Percentiles rank a stretch among this genome's conserved stretches.
Evolutionary conservation across 73 alveolate species (phyloP).

Genomic region (Durusdinium trenchii): DNA sequence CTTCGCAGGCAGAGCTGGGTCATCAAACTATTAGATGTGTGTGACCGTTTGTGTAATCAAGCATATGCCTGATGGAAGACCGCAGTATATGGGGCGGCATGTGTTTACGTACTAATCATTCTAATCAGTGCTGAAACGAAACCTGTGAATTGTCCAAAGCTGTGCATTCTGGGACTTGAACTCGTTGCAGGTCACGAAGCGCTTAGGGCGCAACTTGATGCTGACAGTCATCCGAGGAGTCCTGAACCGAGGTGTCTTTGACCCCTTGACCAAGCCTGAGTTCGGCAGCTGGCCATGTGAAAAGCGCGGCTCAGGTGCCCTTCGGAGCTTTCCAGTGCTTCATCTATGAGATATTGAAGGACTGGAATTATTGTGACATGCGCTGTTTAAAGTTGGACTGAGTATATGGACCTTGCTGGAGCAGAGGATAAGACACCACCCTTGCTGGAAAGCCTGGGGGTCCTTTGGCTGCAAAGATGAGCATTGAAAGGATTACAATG

Average conservation of each 20-base stretch:
- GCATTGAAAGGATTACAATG: not conserved
- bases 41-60: no score
- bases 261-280: not conserved
- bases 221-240: constrained; percentile 88
- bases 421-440: constrained; percentile 90
- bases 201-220: constrained; percentile 62
- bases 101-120: no score
- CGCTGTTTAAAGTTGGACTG: not conserved
- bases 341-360: constrained; percentile 90
- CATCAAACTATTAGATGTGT: no score
- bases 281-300: not conserved
- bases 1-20: constrained; percentile 47
- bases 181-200: constrained; percentile 70
- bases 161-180: no score
- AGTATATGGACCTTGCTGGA: not conserved
- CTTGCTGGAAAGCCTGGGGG: constrained; percentile 74
- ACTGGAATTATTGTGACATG: not conserved
- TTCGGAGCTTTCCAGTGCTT: constrained; percentile 93
- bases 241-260: not conserved
- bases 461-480: not conserved
- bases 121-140: no score
- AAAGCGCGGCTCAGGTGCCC: constrained; percentile 45
- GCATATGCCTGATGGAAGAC: no score
- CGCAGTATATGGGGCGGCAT: no score
- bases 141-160: no score